phyloP scores from a whole-genome alignment of 805 yeast genomes.

The Barnettozyma sp. region DNA sequence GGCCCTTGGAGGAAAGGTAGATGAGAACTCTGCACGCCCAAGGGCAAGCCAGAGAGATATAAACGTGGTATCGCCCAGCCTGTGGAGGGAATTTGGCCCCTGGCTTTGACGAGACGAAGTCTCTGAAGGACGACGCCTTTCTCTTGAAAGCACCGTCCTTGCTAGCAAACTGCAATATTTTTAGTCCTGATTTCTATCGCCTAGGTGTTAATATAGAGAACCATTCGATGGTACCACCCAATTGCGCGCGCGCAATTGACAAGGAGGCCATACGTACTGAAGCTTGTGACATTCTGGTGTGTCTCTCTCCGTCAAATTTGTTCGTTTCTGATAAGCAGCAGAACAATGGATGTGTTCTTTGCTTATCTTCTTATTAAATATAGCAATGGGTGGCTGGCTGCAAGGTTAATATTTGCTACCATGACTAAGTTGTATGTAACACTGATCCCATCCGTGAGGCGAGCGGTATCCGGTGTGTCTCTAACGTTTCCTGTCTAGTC shows the following conservation, averaged over 20 bases:
- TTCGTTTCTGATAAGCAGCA: too few species aligned
- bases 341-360: too few species aligned
- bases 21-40: conserved; percentile 89
- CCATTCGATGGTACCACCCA: not conserved
- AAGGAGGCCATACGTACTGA: conserved; percentile 6
- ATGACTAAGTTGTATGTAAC: too few species aligned
- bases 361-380: too few species aligned
- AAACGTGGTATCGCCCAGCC: conserved; percentile 74
- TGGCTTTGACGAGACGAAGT: conserved; percentile 47
- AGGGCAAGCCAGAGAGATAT: conserved; percentile 87
- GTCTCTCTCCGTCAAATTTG: too few species aligned
- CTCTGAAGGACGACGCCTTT: conserved; percentile 52
- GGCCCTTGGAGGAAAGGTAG: conserved; percentile 66
- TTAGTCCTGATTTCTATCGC: conserved; percentile 24
- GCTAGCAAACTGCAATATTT: conserved; percentile 43
- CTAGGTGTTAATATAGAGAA: conserved; percentile 5
- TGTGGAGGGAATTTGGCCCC: conserved; percentile 70
- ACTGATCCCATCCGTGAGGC: too few species aligned
- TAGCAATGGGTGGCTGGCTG: too few species aligned
- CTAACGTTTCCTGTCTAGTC: too few species aligned
- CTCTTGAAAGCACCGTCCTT: conserved; percentile 52
- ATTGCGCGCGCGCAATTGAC: too few species aligned
- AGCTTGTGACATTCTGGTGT: conserved; percentile 14
- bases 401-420: too few species aligned
- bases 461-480: too few species aligned